Conservation (phyloP, 768 basidiomycete genomes). For the Termitomyces sp. region DNA sequence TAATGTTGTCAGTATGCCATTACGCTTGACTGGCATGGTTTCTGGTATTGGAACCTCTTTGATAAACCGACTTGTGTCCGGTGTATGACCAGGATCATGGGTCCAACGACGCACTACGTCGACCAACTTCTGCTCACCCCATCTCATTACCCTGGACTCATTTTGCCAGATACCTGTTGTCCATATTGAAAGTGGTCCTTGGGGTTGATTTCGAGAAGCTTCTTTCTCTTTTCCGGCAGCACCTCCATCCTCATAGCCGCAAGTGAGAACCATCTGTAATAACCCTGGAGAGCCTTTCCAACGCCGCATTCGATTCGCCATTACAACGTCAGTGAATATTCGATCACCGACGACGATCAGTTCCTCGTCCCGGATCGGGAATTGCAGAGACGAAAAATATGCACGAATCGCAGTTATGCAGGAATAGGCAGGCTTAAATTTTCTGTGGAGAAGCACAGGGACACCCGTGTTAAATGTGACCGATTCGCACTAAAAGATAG, state of each 20-base stretch:
- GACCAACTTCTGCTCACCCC: constrained; percentile 52
- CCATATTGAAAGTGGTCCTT: constrained; percentile 65
- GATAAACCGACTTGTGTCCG: constrained; percentile 27
- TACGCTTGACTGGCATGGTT: not conserved
- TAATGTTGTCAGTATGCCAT: constrained; percentile 4
- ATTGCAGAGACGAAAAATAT: constrained; percentile 66
- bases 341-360: constrained; percentile 89
- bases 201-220: constrained; percentile 7
- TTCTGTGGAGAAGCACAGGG: constrained; percentile 77
- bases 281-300: constrained; percentile 10
- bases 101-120: constrained; percentile 41
- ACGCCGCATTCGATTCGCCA: constrained; percentile 70
- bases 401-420: constrained; percentile 68
- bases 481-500: constrained; percentile 69
- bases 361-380: constrained; percentile 57
- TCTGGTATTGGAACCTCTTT: constrained; percentile 19
- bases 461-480: constrained; percentile 73
- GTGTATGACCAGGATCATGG: constrained; percentile 16
- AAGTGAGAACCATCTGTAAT: constrained; percentile 14
- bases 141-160: constrained; percentile 61
- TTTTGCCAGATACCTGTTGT: constrained; percentile 68
- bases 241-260: constrained; percentile 23
- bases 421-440: constrained; percentile 76
- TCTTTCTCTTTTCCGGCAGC: constrained; percentile 24
- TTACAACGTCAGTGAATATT: constrained; percentile 85